phyloP scores from a whole-genome alignment of 2,329 filamentous ascomycete species.

The Truncatella angustata region DNA sequence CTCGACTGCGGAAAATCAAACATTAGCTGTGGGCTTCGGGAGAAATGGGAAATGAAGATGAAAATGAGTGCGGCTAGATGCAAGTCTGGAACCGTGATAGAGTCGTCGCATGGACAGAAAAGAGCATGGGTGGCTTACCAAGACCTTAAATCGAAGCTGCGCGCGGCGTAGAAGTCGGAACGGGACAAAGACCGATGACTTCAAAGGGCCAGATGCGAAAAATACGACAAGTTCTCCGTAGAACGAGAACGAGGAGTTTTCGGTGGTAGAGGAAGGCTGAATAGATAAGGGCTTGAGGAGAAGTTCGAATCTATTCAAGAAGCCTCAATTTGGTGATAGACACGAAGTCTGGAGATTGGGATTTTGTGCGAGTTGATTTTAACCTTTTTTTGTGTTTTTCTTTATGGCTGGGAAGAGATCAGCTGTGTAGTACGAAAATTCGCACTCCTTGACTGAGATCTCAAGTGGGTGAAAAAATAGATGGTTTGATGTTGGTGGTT shows the following conservation, averaged over 20 bases:
- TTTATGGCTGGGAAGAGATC: constrained; percentile 52
- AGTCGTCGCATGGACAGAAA: too few relatives aligned
- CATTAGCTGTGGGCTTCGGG: background rate
- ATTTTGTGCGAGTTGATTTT: constrained; percentile 51
- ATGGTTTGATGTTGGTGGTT: constrained; percentile 36
- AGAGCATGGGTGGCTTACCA: constrained; percentile 8
- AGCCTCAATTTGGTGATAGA: background rate
- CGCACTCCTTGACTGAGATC: constrained; percentile 49
- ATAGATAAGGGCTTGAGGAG: constrained; percentile 8
- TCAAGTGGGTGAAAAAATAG: constrained; percentile 24
- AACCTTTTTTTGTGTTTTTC: constrained; percentile 61
- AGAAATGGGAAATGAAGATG: too few relatives aligned
- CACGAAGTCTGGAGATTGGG: constrained; percentile 12
- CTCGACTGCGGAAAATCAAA: constrained; percentile 4
- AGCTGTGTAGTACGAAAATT: constrained; percentile 57
- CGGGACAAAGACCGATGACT: constrained; percentile 7
- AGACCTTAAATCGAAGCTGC: constrained; percentile 2
- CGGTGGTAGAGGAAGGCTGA: constrained; percentile 15
- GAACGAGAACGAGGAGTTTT: constrained; percentile 2
- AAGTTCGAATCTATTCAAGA: constrained; percentile 9
- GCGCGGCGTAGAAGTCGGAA: constrained; percentile 5
- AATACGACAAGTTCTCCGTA: background rate
- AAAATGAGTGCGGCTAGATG: too few relatives aligned
- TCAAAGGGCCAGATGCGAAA: constrained; percentile 3
- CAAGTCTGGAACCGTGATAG: background rate